phyloP scores from a whole-genome alignment of 192 early-diverging fungal species.

The Linnemannia zychae region DNA sequence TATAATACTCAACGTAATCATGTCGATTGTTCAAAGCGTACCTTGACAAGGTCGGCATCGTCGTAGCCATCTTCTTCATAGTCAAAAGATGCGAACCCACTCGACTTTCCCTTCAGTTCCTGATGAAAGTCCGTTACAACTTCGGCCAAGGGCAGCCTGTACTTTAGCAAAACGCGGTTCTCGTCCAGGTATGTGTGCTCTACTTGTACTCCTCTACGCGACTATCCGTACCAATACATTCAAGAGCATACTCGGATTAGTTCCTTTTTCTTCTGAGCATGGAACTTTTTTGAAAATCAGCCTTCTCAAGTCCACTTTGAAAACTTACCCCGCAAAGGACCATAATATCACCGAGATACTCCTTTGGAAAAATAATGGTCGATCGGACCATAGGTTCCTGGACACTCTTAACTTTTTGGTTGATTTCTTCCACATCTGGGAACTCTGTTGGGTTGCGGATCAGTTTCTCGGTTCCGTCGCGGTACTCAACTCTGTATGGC shows the following conservation, averaged over 20 bases:
- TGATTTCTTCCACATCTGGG: constrained; percentile 79
- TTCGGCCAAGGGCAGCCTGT: constrained; percentile 90
- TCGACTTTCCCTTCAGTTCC: constrained; percentile 90
- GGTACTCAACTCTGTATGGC: constrained; percentile 79
- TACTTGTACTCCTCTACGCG: constrained; percentile 84
- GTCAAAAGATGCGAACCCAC: constrained; percentile 95
- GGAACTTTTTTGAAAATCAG: too few relatives aligned
- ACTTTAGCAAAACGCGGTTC: constrained; percentile 86
- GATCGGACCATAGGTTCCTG: constrained; percentile 94
- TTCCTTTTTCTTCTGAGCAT: background rate
- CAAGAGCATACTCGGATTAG: background rate
- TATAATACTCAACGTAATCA: too few relatives aligned
- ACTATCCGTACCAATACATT: constrained; percentile 57
- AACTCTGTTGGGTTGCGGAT: constrained; percentile 94
- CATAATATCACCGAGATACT: constrained; percentile 82
- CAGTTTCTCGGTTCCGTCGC: constrained; percentile 59
- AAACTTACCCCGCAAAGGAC: constrained; percentile 77
- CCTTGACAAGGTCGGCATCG: constrained; percentile 88
- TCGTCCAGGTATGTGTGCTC: constrained; percentile 93
- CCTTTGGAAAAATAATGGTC: constrained; percentile 91
- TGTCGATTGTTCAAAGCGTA: too few relatives aligned
- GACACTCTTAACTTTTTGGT: constrained; percentile 72
- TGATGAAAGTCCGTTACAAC: constrained; percentile 97
- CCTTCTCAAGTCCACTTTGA: too few relatives aligned
- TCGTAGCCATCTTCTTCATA: constrained; percentile 95